Evolutionary conservation across 2,329 filamentous ascomycete genomes (phyloP).

Genomic region (Ilyonectria destructans): DNA sequence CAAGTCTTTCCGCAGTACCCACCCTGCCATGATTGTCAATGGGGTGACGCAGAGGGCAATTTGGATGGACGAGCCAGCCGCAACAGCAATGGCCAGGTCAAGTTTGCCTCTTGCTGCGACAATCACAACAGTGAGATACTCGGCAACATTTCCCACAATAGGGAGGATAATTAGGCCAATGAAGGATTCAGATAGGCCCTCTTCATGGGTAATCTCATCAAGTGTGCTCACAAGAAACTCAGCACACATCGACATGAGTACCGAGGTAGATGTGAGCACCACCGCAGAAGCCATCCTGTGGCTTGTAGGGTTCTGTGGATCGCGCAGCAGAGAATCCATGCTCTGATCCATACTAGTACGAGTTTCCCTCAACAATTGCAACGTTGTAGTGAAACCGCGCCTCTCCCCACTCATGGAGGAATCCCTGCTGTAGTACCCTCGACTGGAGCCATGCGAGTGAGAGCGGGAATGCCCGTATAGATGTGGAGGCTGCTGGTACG

Average conservation of each 20-base stretch:
- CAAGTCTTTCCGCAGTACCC: conserved; percentile 70
- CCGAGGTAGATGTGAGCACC: conserved; percentile 68
- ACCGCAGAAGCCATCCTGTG: conserved; percentile 61
- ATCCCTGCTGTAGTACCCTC: conserved; percentile 41
- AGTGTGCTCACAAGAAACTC: conserved; percentile 75
- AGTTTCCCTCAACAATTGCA: conserved; percentile 11
- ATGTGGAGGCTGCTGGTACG: not conserved
- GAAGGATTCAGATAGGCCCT: conserved; percentile 69
- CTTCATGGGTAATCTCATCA: conserved; percentile 65
- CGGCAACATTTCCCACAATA: conserved; percentile 75
- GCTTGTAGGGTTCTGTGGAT: conserved; percentile 15
- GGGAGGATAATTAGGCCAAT: conserved; percentile 76
- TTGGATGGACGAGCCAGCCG: conserved; percentile 74
- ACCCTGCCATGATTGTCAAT: conserved; percentile 73
- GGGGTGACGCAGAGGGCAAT: conserved; percentile 75
- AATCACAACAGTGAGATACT: conserved; percentile 74
- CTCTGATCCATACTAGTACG: not conserved
- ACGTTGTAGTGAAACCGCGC: conserved; percentile 35
- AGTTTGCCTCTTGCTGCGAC: conserved; percentile 75
- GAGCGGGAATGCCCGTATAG: conserved; percentile 47
- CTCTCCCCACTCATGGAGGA: conserved; percentile 36
- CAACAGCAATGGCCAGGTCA: conserved; percentile 74
- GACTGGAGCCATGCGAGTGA: conserved; percentile 44
- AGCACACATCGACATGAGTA: conserved; percentile 72
- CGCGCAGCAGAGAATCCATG: conserved; percentile 2